Percentiles rank a stretch among this genome's conserved stretches.
Conservation (phyloP, 495 filamentous ascomycete genomes). For the Clohesyomyces aquaticus region DNA sequence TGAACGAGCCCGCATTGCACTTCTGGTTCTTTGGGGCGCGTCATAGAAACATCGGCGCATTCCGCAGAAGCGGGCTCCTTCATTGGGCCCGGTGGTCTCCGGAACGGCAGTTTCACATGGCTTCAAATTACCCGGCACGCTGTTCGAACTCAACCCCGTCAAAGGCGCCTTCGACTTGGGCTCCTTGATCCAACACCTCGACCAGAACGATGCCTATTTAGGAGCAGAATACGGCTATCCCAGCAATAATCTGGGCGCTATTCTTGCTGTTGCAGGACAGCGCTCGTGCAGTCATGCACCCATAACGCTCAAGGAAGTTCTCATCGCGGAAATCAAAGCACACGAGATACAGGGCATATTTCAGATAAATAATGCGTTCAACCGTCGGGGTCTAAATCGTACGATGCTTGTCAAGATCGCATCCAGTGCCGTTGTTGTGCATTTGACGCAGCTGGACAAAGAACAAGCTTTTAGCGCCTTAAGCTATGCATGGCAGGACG, state of each 20-base stretch:
- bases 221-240: slow-evolving; percentile 56
- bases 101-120: slow-evolving; percentile 34
- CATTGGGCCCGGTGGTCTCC: not conserved
- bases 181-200: slow-evolving; percentile 51
- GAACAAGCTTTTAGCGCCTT: not conserved
- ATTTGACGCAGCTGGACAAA: slow-evolving; percentile 46
- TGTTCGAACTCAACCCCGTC: slow-evolving; percentile 46
- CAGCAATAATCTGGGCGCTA: slow-evolving; percentile 53
- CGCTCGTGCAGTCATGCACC: slow-evolving; percentile 44
- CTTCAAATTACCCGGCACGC: slow-evolving; percentile 54
- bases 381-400: slow-evolving; percentile 52
- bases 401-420: slow-evolving; percentile 54
- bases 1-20: not conserved
- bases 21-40: not conserved
- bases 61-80: not conserved
- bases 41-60: not conserved
- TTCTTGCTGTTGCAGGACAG: slow-evolving; percentile 50
- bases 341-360: slow-evolving; percentile 57
- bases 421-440: slow-evolving; percentile 47
- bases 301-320: slow-evolving; percentile 37
- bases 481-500: slow-evolving; percentile 38
- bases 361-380: slow-evolving; percentile 51
- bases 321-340: slow-evolving; percentile 51
- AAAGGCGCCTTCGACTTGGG: slow-evolving; percentile 55
- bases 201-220: slow-evolving; percentile 53